Evolutionary conservation across 2,329 filamentous ascomycete species (phyloP).

Genomic region (Blumeria hordei): DNA sequence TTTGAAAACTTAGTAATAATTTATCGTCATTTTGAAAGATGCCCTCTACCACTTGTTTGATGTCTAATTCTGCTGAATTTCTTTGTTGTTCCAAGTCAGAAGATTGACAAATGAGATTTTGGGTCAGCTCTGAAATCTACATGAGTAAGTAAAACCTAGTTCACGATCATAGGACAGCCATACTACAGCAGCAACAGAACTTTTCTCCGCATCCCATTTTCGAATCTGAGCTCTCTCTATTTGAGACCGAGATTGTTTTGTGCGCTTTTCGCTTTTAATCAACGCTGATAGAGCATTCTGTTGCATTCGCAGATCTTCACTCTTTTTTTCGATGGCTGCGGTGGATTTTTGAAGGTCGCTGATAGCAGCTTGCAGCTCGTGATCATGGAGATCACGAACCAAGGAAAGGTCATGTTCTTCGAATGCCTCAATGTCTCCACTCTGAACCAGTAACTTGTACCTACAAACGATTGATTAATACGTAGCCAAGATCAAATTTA

Average conservation of each 20-base stretch:
- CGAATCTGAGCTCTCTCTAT: slow-evolving; percentile 19
- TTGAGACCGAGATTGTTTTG: slow-evolving; percentile 15
- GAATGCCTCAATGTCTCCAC: slow-evolving; percentile 17
- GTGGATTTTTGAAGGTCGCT: slow-evolving; percentile 40
- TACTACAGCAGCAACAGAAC: slow-evolving; percentile 21
- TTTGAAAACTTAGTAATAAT: slow-evolving; percentile 38
- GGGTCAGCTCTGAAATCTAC: slow-evolving; percentile 25
- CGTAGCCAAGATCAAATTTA: background rate
- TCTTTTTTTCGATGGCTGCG: slow-evolving; percentile 37
- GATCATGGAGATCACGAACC: slow-evolving; percentile 28
- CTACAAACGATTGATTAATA: slow-evolving; percentile 14
- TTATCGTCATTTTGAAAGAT: slow-evolving; percentile 38
- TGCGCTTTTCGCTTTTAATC: slow-evolving; percentile 20
- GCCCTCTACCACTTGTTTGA: slow-evolving; percentile 25
- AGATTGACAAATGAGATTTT: slow-evolving; percentile 22
- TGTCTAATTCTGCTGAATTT: slow-evolving; percentile 19
- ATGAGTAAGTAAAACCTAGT: slow-evolving; percentile 2
- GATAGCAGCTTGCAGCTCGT: slow-evolving; percentile 35
- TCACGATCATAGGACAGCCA: slow-evolving; percentile 2
- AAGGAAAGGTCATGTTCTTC: slow-evolving; percentile 21
- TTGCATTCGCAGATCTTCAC: slow-evolving; percentile 33
- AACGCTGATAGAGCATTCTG: slow-evolving; percentile 32
- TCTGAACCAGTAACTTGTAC: slow-evolving; percentile 24
- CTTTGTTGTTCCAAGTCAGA: slow-evolving; percentile 27
- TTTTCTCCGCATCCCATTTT: slow-evolving; percentile 19